Percentiles rank a stretch among this genome's conserved stretches.
Conservation (phyloP, 129 eudicot species). For the Pulicaria dysenterica region DNA sequence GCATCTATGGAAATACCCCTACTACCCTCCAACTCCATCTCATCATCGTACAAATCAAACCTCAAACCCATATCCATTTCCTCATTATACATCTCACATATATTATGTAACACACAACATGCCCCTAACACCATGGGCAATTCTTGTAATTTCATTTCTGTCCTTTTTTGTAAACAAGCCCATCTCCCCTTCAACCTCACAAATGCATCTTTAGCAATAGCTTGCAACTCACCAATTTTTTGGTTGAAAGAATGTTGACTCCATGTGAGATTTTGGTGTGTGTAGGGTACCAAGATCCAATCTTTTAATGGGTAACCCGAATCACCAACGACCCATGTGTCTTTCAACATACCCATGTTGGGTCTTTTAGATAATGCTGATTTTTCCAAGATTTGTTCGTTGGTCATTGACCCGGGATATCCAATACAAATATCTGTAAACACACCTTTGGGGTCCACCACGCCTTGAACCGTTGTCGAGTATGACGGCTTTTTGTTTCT, state of each 20-base stretch:
- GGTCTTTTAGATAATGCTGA: slow-evolving; percentile 56
- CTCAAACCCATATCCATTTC: slow-evolving; percentile 42
- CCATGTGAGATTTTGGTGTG: slow-evolving; percentile 64
- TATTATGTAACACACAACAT: slow-evolving; percentile 71
- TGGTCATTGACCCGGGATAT: slow-evolving; percentile 74
- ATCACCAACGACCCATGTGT: slow-evolving; percentile 54
- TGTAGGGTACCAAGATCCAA: slow-evolving; percentile 68
- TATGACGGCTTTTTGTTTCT: slow-evolving; percentile 71
- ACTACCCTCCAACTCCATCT: slow-evolving; percentile 45
- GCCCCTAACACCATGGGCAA: slow-evolving; percentile 73
- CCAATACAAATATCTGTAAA: slow-evolving; percentile 71
- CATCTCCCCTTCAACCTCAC: slow-evolving; percentile 68
- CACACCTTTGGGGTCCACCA: slow-evolving; percentile 53
- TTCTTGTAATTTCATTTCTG: slow-evolving; percentile 71
- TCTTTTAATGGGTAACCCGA: slow-evolving; percentile 60
- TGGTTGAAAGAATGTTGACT: slow-evolving; percentile 60
- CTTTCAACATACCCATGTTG: slow-evolving; percentile 44
- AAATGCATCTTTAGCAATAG: slow-evolving; percentile 54
- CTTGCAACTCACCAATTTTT: slow-evolving; percentile 42
- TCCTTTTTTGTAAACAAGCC: slow-evolving; percentile 69
- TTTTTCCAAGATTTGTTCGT: slow-evolving; percentile 64
- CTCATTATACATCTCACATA: slow-evolving; percentile 67
- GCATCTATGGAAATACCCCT: slow-evolving; percentile 40
- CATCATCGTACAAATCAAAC: slow-evolving; percentile 63
- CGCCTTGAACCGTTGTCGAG: slow-evolving; percentile 72